phyloP scores from a whole-genome alignment of 306 rosid genomes.

The Cucumis hystrix region DNA sequence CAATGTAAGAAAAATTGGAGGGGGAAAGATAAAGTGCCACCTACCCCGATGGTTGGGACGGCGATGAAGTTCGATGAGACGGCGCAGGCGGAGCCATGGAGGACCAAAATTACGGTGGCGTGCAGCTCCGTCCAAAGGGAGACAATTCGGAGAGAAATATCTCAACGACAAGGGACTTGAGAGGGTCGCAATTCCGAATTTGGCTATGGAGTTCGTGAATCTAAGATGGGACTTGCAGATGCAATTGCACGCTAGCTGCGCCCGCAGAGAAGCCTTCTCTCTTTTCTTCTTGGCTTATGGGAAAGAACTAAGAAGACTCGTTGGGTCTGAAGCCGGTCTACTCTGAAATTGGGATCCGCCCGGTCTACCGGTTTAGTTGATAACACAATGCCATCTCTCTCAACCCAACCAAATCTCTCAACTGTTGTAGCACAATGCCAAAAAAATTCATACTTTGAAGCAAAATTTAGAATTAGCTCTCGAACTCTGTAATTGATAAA shows the following conservation, averaged over 20 bases:
- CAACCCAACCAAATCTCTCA: no score
- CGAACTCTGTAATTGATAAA: no score
- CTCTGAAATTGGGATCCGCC: background rate
- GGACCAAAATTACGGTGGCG: constrained; percentile 11
- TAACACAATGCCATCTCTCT: no score
- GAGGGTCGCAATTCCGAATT: background rate
- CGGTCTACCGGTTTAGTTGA: background rate
- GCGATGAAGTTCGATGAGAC: constrained; percentile 75
- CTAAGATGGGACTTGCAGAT: background rate
- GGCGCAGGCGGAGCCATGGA: constrained; percentile 88
- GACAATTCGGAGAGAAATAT: constrained; percentile 14
- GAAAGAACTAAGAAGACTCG: background rate
- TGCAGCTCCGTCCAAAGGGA: background rate
- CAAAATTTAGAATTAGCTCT: no score
- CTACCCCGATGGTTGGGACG: constrained; percentile 97
- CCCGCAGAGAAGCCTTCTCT: background rate
- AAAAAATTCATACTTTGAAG: no score
- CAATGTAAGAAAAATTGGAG: constrained; percentile 4
- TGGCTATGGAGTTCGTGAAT: constrained; percentile 3
- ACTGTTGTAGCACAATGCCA: no score
- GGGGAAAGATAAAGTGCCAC: constrained; percentile 9
- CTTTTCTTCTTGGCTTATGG: background rate
- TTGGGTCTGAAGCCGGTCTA: background rate
- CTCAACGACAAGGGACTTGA: constrained; percentile 4
- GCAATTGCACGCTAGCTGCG: background rate